These are phyloP conservation scores for Xenoacremonium recifei DNA, from an alignment of 2,329 filamentous ascomycete species.

Conservation along the genomic window DNA sequence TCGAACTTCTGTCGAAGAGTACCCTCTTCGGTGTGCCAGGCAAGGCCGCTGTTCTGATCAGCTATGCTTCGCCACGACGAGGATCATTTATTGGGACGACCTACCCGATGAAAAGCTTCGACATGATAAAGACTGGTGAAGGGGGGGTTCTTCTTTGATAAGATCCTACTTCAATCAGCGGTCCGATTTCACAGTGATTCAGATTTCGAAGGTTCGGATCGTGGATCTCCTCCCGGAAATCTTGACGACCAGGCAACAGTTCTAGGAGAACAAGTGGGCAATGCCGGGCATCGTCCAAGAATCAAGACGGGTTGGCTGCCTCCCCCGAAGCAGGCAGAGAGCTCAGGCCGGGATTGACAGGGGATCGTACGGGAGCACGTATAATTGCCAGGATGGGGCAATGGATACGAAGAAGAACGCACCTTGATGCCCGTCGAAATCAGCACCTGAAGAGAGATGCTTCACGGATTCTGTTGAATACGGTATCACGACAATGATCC, in stretches of 20 bases:
- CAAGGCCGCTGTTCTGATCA: constrained; percentile 70
- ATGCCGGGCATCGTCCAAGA: background rate
- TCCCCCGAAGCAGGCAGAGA: no score
- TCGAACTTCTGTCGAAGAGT: constrained; percentile 89
- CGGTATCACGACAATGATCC: constrained; percentile 6
- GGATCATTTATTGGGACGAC: constrained; percentile 27
- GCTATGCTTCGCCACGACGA: constrained; percentile 3
- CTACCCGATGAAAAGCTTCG: constrained; percentile 94
- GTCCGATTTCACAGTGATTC: constrained; percentile 11
- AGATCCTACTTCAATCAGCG: background rate
- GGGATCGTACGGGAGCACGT: no score
- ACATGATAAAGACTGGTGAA: constrained; percentile 56
- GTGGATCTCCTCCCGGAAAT: constrained; percentile 1
- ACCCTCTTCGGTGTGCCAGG: constrained; percentile 94
- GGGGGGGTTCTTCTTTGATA: background rate
- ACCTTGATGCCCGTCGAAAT: no score
- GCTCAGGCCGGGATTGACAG: background rate
- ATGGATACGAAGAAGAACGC: constrained; percentile 11
- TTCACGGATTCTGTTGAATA: constrained; percentile 4
- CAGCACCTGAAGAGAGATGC: no score
- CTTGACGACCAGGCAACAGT: constrained; percentile 1
- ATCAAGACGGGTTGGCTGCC: constrained; percentile 6
- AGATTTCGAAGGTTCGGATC: constrained; percentile 3
- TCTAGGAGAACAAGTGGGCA: no score
- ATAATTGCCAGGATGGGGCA: background rate